Percentiles rank a stretch among this genome's conserved stretches.
These are phyloP conservation scores for Vanderwaltozyma verrucispora DNA, from an alignment of 805 yeast species.

Conservation along the genomic window DNA sequence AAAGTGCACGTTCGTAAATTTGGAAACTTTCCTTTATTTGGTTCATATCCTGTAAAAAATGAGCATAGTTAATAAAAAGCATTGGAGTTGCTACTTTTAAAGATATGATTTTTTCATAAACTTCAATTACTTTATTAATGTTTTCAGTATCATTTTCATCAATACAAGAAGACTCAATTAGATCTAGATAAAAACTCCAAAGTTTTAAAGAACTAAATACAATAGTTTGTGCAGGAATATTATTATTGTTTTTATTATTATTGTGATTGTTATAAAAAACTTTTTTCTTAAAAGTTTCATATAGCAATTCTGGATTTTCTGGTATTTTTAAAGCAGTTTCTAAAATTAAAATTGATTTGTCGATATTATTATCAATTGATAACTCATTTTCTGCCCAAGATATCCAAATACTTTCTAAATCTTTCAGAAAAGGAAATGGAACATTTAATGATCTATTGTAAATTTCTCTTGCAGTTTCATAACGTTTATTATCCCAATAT, in stretches of 20 bases:
- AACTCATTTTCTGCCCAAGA: slow-evolving; percentile 67
- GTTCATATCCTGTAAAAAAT: slow-evolving; percentile 40
- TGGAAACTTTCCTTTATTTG: slow-evolving; percentile 38
- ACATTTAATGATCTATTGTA: slow-evolving; percentile 59
- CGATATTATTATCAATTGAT: slow-evolving; percentile 42
- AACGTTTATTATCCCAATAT: slow-evolving; percentile 47
- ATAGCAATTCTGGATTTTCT: slow-evolving; percentile 18
- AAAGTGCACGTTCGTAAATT: slow-evolving; percentile 61
- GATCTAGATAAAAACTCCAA: slow-evolving; percentile 68
- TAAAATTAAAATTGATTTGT: slow-evolving; percentile 33
- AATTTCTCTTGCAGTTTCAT: slow-evolving; percentile 50
- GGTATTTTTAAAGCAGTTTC: slow-evolving; percentile 35
- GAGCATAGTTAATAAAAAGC: slow-evolving; percentile 56
- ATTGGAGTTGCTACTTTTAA: slow-evolving; percentile 61
- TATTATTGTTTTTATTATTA: not conserved
- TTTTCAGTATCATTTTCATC: slow-evolving; percentile 4
- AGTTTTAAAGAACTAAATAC: slow-evolving; percentile 50
- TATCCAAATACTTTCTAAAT: slow-evolving; percentile 59
- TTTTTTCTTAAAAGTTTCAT: slow-evolving; percentile 12
- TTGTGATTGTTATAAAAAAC: slow-evolving; percentile 1
- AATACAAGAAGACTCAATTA: slow-evolving; percentile 45
- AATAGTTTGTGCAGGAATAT: slow-evolving; percentile 44
- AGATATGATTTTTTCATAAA: slow-evolving; percentile 45
- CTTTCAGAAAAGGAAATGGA: slow-evolving; percentile 52
- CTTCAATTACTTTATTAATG: slow-evolving; percentile 26